Evolutionary conservation across 768 basidiomycete species (phyloP).

Genomic region (Lentinula boryana): DNA sequence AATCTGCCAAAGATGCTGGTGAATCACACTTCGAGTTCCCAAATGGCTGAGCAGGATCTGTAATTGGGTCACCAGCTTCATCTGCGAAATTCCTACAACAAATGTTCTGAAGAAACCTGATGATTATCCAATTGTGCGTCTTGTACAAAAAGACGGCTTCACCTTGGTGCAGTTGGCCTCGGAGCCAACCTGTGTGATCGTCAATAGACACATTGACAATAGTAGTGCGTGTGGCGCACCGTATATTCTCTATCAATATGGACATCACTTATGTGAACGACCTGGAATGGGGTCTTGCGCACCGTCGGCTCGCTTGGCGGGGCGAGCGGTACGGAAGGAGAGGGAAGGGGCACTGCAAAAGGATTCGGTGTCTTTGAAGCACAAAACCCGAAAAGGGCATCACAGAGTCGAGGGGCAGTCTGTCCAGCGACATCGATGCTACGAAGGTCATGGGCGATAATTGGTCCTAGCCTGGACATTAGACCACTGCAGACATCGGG

Average conservation of each 20-base stretch:
- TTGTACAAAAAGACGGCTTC: not conserved
- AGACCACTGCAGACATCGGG: constrained; percentile 32
- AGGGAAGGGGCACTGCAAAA: constrained; percentile 22
- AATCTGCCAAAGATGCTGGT: constrained; percentile 25
- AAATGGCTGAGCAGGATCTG: constrained; percentile 24
- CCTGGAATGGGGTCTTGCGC: constrained; percentile 20
- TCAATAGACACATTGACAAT: not conserved
- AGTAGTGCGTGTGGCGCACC: constrained; percentile 11
- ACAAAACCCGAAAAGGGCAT: constrained; percentile 32
- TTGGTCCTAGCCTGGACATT: constrained; percentile 26
- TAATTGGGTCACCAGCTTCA: constrained; percentile 13
- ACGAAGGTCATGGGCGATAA: constrained; percentile 31
- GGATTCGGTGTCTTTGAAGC: constrained; percentile 18
- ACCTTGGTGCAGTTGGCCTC: constrained; percentile 30
- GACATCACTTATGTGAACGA: constrained; percentile 33
- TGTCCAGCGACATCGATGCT: constrained; percentile 23
- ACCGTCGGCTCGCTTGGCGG: constrained; percentile 12
- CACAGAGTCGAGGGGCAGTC: constrained; percentile 29
- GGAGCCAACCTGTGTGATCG: constrained; percentile 19
- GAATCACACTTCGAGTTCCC: constrained; percentile 29
- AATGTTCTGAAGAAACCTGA: constrained; percentile 13
- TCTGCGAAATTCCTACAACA: constrained; percentile 28
- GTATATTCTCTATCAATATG: constrained; percentile 33
- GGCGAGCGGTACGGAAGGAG: constrained; percentile 7
- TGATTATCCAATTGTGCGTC: not conserved